phyloP scores from a whole-genome alignment of 306 rosid species.

The Trifolium repens region DNA sequence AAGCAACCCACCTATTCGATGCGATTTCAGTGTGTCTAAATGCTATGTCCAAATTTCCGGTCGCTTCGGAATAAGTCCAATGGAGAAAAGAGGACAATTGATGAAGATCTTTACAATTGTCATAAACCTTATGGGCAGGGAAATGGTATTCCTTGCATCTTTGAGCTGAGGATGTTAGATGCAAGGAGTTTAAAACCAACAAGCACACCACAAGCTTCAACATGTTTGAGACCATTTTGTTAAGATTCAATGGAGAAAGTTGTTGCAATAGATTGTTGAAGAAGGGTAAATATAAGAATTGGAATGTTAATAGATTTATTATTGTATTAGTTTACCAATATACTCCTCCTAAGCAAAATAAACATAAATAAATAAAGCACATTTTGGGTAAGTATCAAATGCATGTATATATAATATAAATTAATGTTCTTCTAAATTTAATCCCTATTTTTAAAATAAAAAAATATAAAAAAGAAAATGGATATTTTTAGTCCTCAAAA shows the following conservation, averaged over 20 bases:
- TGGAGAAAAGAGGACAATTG: slow-evolving; percentile 56
- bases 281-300: not conserved
- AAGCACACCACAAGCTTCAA: slow-evolving; percentile 30
- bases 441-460: too few species aligned
- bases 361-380: too few species aligned
- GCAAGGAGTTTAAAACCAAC: slow-evolving; percentile 39
- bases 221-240: slow-evolving; percentile 3
- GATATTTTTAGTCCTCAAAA: too few species aligned
- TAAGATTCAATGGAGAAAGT: not conserved
- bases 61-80: slow-evolving; percentile 49
- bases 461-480: too few species aligned
- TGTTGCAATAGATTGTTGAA: not conserved
- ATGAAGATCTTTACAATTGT: slow-evolving; percentile 53
- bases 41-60: slow-evolving; percentile 58
- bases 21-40: slow-evolving; percentile 52
- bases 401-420: too few species aligned
- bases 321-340: too few species aligned
- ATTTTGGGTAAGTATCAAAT: too few species aligned
- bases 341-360: too few species aligned
- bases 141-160: slow-evolving; percentile 46
- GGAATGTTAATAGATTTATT: not conserved
- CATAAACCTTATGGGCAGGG: slow-evolving; percentile 23
- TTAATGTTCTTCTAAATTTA: too few species aligned
- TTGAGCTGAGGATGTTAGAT: slow-evolving; percentile 50
- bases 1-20: slow-evolving; percentile 58